phyloP scores from a whole-genome alignment of 2,329 filamentous ascomycete species.

The Aspergillus persii region DNA sequence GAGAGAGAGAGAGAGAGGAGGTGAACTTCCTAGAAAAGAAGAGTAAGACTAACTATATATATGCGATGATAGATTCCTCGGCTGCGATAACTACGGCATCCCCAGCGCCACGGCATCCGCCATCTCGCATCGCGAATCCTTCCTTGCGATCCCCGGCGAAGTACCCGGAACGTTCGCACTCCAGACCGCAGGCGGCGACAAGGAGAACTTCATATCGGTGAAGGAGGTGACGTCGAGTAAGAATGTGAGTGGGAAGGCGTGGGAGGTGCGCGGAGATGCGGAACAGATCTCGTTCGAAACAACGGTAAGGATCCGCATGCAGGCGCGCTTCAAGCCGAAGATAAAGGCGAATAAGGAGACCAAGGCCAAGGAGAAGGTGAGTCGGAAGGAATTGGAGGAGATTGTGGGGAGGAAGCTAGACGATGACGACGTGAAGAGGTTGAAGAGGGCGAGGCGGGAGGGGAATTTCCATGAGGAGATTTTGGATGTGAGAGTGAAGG shows the following conservation, averaged over 20 bases:
- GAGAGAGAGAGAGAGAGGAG: not conserved
- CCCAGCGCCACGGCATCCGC: conserved; percentile 76
- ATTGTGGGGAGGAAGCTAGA: conserved; percentile 72
- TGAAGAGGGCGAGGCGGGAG: conserved; percentile 80
- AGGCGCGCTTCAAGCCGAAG: conserved; percentile 86
- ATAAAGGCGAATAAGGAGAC: conserved; percentile 77
- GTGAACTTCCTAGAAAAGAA: not conserved
- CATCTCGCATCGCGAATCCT: conserved; percentile 79
- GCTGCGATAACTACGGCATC: conserved; percentile 79
- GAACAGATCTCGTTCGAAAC: conserved; percentile 66
- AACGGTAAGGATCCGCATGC: conserved; percentile 82
- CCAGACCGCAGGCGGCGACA: conserved; percentile 56
- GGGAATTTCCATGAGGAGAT: conserved; percentile 46
- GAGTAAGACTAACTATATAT: not conserved
- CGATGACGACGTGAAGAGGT: conserved; percentile 78
- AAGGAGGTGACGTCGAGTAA: conserved; percentile 47
- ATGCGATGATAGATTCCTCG: conserved; percentile 63
- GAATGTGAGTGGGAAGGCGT: conserved; percentile 47
- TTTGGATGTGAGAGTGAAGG: conserved; percentile 19
- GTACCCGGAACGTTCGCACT: conserved; percentile 71
- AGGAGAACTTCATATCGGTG: conserved; percentile 67
- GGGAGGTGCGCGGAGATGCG: conserved; percentile 75
- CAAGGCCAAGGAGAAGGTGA: conserved; percentile 81
- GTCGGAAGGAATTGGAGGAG: conserved; percentile 77
- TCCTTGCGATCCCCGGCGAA: conserved; percentile 64